These are phyloP conservation scores for Suhomyces chickasaworum DNA, from an alignment of 1,139 yeast genomes.

Conservation along the genomic window DNA sequence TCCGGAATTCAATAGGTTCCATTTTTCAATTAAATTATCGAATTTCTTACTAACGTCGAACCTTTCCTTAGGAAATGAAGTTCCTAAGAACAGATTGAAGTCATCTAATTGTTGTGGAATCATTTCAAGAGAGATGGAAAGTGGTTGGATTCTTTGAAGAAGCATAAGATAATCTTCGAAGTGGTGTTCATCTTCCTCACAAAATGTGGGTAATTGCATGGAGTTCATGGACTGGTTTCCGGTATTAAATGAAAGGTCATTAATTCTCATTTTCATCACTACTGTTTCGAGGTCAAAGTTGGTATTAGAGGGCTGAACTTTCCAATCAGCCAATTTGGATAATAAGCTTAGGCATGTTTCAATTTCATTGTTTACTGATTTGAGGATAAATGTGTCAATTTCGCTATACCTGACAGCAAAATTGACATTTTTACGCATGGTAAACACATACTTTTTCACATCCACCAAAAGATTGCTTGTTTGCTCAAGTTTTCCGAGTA, in stretches of 20 bases:
- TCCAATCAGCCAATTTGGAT: constrained; percentile 4
- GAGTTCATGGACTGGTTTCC: constrained; percentile 23
- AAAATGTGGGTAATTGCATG: constrained; percentile 36
- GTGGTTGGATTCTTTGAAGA: constrained; percentile 46
- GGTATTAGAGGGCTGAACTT: constrained; percentile 15
- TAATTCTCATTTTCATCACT: constrained; percentile 39
- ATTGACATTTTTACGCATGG: constrained; percentile 49
- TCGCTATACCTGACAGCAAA: constrained; percentile 62
- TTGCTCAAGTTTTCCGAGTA: constrained; percentile 33
- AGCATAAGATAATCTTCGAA: constrained; percentile 34
- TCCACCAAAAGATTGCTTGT: constrained; percentile 44
- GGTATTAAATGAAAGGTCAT: constrained; percentile 22
- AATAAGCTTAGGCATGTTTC: constrained; percentile 19
- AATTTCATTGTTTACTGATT: constrained; percentile 53
- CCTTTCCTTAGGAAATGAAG: constrained; percentile 12
- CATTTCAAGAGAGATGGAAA: constrained; percentile 50
- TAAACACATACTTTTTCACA: constrained; percentile 38
- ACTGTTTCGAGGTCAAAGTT: constrained; percentile 45
- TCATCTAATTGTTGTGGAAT: constrained; percentile 33
- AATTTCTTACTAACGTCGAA: constrained; percentile 6
- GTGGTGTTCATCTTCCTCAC: constrained; percentile 30
- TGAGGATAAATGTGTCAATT: constrained; percentile 52
- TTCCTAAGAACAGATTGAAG: constrained; percentile 14
- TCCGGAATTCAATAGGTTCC: constrained; percentile 39
- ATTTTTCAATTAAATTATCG: constrained; percentile 23